Base-by-base conservation (phyloP, 192 early-diverging fungal genomes). In the Cetraspora pellucida region DNA sequence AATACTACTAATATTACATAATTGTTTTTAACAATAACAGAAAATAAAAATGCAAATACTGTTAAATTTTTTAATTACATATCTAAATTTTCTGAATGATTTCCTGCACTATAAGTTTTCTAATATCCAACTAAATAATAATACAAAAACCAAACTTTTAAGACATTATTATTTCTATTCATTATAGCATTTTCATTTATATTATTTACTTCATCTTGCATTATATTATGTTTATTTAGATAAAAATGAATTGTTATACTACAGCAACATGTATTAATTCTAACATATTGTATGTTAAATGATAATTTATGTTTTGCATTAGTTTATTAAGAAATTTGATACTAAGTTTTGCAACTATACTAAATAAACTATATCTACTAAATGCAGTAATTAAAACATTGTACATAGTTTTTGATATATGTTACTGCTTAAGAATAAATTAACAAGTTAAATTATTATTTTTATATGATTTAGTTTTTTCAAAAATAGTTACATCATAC, bases 251-350 rank as follows among this genome's bases (percentile, higher is more conserved):
- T 16, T 14, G 65, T 37, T 43, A 67, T 43, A 67, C 10, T 46
- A 13, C n/a, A 43, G 65, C 31, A 37, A 9, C 16, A 0, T 37
- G 44, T 8, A 67, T 67, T 46, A 67, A 45, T 43, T 67, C 31
- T 21, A 67, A 43, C 9, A 67, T 43, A 45, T 14, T 0, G 7
- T 21, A 16, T 23, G 57, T 59, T 23, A 8, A 59, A 23, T 21
- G 25, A 66, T 66, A 66, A 45, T 68, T 43, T 28, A 68, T 19
- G 46, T 21, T 21, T 37, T 19, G n/a, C 10, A 37, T 11, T 10
- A 66, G 21, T 66, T 66, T 66, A 31, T 66, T 30, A 10, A 66
- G 21, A 66, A 66, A 66, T 66, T 66, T 66, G 7, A 66, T 30
- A 21, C 64, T n/a, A 27, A 66, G 30, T 37, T 37, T 10, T n/a